phyloP scores from a whole-genome alignment of 352 stramenopile genomes.

The Pythium brassicae region DNA sequence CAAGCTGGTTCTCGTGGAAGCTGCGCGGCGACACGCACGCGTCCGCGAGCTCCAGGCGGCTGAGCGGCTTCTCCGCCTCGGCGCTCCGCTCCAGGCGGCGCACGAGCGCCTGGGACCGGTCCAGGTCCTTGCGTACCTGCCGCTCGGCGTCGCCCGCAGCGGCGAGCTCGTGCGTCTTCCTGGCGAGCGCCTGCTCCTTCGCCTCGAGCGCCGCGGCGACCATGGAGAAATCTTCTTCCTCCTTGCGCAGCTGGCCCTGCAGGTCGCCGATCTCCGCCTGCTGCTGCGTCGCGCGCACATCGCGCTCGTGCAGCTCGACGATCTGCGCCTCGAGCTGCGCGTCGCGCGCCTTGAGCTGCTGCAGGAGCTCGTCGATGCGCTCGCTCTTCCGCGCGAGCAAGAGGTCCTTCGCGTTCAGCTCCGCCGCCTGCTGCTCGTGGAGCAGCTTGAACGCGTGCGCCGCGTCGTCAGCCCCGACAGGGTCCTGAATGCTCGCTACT shows the following conservation, averaged over 20 bases:
- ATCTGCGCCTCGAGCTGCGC: slow-evolving; percentile 7
- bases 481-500: too few species aligned
- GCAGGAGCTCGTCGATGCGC: slow-evolving; percentile 52
- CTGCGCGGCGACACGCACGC: slow-evolving; percentile 67
- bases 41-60: slow-evolving; percentile 30
- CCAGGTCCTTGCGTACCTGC: slow-evolving; percentile 38
- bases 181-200: slow-evolving; percentile 38
- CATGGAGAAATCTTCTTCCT: slow-evolving; percentile 69
- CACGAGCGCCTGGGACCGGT: slow-evolving; percentile 28
- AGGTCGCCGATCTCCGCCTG: slow-evolving; percentile 30
- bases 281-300: slow-evolving; percentile 17
- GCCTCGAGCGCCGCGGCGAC: slow-evolving; percentile 44
- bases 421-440: slow-evolving; percentile 49
- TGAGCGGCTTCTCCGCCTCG: slow-evolving; percentile 20
- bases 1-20: slow-evolving; percentile 71
- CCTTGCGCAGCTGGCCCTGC: slow-evolving; percentile 42
- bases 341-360: slow-evolving; percentile 34
- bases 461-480: slow-evolving; percentile 16
- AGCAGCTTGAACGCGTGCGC: slow-evolving; percentile 43
- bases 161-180: slow-evolving; percentile 33
- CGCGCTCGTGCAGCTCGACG: slow-evolving; percentile 11
- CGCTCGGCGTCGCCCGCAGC: slow-evolving; percentile 23
- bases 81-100: slow-evolving; percentile 46
- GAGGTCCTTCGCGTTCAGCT: slow-evolving; percentile 69
- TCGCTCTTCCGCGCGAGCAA: slow-evolving; percentile 53